A percentile compares a stretch with the other conserved stretches of the same genome.
Conservation (phyloP, 1,284 basidiomycete species). For the Puccinia triticina region DNA sequence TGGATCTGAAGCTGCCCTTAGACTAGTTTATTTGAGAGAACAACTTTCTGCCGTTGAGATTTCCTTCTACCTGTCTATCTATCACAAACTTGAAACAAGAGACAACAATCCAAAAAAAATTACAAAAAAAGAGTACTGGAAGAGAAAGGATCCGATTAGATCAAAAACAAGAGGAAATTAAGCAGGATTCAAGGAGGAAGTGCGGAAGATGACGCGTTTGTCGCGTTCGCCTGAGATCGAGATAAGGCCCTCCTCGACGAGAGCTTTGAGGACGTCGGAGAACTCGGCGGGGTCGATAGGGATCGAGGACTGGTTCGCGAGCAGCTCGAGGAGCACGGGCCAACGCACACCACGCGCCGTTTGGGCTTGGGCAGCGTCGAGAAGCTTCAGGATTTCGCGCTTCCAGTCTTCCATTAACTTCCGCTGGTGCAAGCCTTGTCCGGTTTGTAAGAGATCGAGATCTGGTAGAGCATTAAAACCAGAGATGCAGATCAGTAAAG, state of each 20-base stretch:
- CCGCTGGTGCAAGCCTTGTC: slow-evolving; percentile 81
- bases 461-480: slow-evolving; percentile 67
- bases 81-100: too few relatives aligned
- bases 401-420: slow-evolving; percentile 81
- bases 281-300: slow-evolving; percentile 77
- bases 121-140: neutral
- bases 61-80: too few relatives aligned
- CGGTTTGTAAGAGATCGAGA: slow-evolving; percentile 92
- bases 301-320: slow-evolving; percentile 78
- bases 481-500: neutral
- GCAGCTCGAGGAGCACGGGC: slow-evolving; percentile 72
- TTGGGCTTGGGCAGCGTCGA: slow-evolving; percentile 67
- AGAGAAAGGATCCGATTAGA: neutral
- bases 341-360: slow-evolving; percentile 70
- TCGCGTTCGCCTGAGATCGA: slow-evolving; percentile 85
- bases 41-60: too few relatives aligned
- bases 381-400: slow-evolving; percentile 67
- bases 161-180: neutral
- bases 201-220: slow-evolving; percentile 69
- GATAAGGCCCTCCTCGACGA: slow-evolving; percentile 79
- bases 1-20: too few relatives aligned
- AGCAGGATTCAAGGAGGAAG: neutral
- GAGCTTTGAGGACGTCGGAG: slow-evolving; percentile 73
- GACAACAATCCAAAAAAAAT: neutral
- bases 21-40: too few relatives aligned